These are phyloP conservation scores for Urtica urens DNA, from an alignment of 306 rosid genomes.

Conservation along the genomic window DNA sequence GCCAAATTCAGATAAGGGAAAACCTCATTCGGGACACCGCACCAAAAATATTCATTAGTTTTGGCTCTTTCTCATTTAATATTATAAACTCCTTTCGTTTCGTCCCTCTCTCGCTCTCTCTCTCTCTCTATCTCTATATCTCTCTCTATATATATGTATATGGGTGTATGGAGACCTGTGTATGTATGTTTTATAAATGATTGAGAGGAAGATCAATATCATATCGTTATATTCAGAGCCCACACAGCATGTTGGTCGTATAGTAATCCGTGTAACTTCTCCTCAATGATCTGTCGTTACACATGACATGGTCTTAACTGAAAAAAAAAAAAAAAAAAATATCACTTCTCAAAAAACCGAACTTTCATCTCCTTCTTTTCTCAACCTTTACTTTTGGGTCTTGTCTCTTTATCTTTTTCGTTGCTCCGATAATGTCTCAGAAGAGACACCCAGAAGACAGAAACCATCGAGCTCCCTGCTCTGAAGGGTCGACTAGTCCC, in stretches of 20 bases:
- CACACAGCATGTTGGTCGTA: constrained; percentile 34
- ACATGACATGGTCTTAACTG: constrained; percentile 2
- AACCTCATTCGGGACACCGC: background rate
- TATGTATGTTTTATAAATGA: background rate
- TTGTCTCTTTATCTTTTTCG: background rate
- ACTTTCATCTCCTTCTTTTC: background rate
- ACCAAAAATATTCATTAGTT: background rate
- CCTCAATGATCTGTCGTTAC: too few relatives aligned
- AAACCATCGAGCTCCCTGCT: constrained; percentile 29
- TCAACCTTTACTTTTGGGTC: background rate
- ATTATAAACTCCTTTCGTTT: background rate
- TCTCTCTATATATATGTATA: background rate
- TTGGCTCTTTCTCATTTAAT: constrained; percentile 22
- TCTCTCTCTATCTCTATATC: background rate
- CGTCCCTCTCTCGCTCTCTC: background rate
- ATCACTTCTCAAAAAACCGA: background rate
- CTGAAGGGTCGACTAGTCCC: constrained; percentile 26
- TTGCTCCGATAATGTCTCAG: constrained; percentile 55
- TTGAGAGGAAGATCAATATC: background rate
- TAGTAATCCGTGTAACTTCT: constrained; percentile 15
- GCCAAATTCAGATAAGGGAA: constrained; percentile 27
- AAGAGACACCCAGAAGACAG: constrained; percentile 74
- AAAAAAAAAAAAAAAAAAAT: too few relatives aligned
- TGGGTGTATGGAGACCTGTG: background rate
- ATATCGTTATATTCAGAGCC: constrained; percentile 1